Evolutionary conservation across 345 rosid genomes (phyloP).

Genomic region (Brassica napus): Da-Ae NC_063449.1:20801001-20801500

Average conservation of each 20-base stretch:
- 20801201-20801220: background rate
- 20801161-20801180: background rate
- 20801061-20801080: slow-evolving; percentile 18
- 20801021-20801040: slow-evolving; percentile 45
- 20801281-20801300: no score
- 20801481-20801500: no score
- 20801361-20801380: no score
- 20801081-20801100: slow-evolving; percentile 50
- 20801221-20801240: background rate
- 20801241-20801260: background rate
- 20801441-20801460: no score
- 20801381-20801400: no score
- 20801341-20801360: no score
- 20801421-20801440: no score
- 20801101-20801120: slow-evolving; percentile 22
- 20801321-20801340: no score
- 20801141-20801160: background rate
- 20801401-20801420: no score
- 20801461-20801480: no score
- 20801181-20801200: background rate
- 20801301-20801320: no score
- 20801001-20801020: slow-evolving; percentile 44
- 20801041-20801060: slow-evolving; percentile 27
- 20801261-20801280: background rate
- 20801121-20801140: background rate